Evolutionary conservation across 2,329 filamentous ascomycete genomes (phyloP), one percentile per base, ranked within the genome.

Genomic region (Botryosphaeria dothidea): DNA sequence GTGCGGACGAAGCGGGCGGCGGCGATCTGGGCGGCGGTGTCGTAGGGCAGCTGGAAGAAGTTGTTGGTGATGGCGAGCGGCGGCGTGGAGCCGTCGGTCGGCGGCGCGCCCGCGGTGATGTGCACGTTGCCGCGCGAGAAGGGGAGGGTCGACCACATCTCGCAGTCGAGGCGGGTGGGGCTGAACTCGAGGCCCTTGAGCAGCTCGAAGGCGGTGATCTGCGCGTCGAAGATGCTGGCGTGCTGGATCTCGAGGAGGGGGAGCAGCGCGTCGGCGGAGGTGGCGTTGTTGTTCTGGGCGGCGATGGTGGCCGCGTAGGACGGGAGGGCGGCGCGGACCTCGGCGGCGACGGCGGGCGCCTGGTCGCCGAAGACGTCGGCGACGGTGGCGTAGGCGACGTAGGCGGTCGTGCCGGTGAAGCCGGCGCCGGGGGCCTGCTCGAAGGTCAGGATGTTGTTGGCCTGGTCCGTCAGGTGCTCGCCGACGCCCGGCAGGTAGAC

Each of bases 11-110:
- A 75, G 31, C 75, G 74, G 9, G 77, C 67, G 15, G 70, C 49
- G 21, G 73, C 70, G 8, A 57, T 41, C 36, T 77, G 74, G 0
- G 78, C 76, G 3, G 77, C 71, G 13, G 83, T 66, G 45, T 82
- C 77, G 11, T 81, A 64, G 65, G 83, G 82, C 3, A 81, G 78
- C 5, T 72, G 72, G 49, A 82, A 72, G 52, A 81, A 82, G 13
- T 73, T 73, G 0, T 78, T 76, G 68, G 83, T 79, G 62, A 84
- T 80, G 45, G 21, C 21, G 19, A 25, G 45, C 21, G 45, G 6
- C 19, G 21, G 45, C 38, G 56, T 0, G 81, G 80, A 8, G 25
- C 23, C 8, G 36, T 48, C 23, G 23, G 48, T n/a, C 45, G 45
- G 21, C 2, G 75, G 73, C 21, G 78, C 71, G 6, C 71, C 36